These are phyloP conservation scores for Davidsoniella eucalypti DNA, from an alignment of 2,329 filamentous ascomycete genomes.

Conservation along the genomic window DNA sequence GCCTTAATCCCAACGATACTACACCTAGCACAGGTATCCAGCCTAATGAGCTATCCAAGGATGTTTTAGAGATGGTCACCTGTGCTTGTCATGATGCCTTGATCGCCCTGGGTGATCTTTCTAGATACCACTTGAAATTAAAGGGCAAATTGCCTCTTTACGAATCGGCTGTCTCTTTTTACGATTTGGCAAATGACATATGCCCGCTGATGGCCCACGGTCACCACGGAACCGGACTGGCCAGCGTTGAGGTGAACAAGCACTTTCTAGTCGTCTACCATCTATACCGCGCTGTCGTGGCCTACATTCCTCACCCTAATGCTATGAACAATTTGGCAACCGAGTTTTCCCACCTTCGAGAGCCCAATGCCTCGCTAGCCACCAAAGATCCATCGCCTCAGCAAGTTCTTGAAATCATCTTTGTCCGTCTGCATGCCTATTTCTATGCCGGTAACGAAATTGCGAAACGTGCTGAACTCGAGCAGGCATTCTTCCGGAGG, in stretches of 20 bases:
- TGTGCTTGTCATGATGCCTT: constrained; percentile 67
- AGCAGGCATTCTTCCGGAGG: constrained; percentile 69
- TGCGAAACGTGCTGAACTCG: constrained; percentile 60
- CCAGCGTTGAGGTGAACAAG: constrained; percentile 60
- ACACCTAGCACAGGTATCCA: background rate
- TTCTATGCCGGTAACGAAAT: constrained; percentile 67
- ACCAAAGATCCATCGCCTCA: constrained; percentile 24
- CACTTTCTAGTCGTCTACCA: constrained; percentile 79
- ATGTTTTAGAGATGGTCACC: constrained; percentile 44
- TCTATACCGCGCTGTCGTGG: constrained; percentile 67
- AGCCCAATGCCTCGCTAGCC: constrained; percentile 20
- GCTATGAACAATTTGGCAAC: constrained; percentile 62
- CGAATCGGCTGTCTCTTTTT: constrained; percentile 68
- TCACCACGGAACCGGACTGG: constrained; percentile 81
- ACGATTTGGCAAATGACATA: constrained; percentile 63
- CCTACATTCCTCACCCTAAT: constrained; percentile 56
- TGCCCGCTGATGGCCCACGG: constrained; percentile 65
- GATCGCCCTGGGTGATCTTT: constrained; percentile 77
- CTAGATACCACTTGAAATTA: constrained; percentile 66
- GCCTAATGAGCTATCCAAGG: constrained; percentile 27
- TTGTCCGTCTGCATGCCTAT: constrained; percentile 69
- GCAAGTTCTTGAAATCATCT: constrained; percentile 60
- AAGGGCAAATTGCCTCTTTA: constrained; percentile 59
- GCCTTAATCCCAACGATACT: constrained; percentile 6
- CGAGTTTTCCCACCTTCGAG: constrained; percentile 45